Evolutionary conservation across 176 grass and related monocot genomes (phyloP).

Genomic region (Lolium multiflorum): DNA sequence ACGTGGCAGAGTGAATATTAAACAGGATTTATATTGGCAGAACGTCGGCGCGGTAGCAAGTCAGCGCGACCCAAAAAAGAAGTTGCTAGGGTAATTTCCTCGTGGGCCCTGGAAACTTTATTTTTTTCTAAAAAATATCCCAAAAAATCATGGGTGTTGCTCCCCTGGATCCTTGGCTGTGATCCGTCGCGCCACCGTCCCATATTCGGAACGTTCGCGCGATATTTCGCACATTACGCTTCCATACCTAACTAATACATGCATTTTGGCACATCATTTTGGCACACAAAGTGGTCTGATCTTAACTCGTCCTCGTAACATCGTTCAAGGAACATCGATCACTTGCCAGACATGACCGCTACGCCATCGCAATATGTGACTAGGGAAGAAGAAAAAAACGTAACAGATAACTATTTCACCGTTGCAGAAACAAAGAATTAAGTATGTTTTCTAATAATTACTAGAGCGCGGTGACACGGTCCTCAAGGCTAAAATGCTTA

Average conservation of each 20-base stretch:
- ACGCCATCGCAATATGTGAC: not conserved
- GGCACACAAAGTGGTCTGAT: not conserved
- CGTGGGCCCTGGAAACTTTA: too few species aligned
- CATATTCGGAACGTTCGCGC: too few species aligned
- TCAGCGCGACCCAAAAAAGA: too few species aligned
- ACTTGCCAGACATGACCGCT: slow-evolving; percentile 2
- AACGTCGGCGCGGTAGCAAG: too few species aligned
- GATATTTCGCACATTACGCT: too few species aligned
- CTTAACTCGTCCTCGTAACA: not conserved
- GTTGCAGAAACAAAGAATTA: not conserved
- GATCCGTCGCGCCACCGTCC: too few species aligned
- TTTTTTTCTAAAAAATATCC: too few species aligned
- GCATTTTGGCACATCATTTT: not conserved
- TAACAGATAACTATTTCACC: not conserved
- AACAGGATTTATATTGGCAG: not conserved
- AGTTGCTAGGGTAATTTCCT: too few species aligned
- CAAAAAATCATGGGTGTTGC: too few species aligned
- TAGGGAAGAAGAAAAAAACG: not conserved
- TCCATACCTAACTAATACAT: not conserved
- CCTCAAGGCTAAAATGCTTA: slow-evolving; percentile 19
- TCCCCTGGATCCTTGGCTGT: too few species aligned
- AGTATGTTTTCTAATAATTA: not conserved
- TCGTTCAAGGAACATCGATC: not conserved
- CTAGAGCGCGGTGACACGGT: not conserved
- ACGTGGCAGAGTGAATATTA: not conserved